These are phyloP conservation scores for Mrakia hoshinonis DNA, from an alignment of 768 basidiomycete species.

Conservation along the genomic window DNA sequence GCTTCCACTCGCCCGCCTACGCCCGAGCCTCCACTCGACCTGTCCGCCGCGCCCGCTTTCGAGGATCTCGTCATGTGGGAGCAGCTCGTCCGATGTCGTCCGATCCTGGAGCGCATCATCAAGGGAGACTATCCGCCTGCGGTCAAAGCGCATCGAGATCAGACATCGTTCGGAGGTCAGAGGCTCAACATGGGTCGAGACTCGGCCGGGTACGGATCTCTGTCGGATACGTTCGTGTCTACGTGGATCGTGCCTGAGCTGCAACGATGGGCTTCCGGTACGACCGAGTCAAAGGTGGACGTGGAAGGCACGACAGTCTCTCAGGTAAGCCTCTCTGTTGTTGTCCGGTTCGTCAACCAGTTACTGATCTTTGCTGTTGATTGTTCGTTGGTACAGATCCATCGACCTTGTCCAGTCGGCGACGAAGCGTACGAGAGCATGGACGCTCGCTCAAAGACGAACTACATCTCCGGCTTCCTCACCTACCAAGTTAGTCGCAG, in stretches of 20 bases:
- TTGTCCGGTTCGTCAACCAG: background rate
- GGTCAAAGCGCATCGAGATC: slow-evolving; percentile 2
- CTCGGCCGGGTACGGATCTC: background rate
- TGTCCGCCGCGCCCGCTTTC: background rate
- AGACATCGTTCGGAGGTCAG: background rate
- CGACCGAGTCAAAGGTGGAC: background rate
- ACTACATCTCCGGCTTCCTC: slow-evolving; percentile 1
- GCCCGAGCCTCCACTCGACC: background rate
- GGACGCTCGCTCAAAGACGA: background rate
- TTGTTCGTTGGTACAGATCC: background rate
- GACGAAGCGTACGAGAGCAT: slow-evolving; percentile 8
- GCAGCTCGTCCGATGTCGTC: slow-evolving; percentile 9
- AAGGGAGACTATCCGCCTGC: slow-evolving; percentile 6
- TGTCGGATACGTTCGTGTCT: background rate
- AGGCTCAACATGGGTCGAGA: background rate
- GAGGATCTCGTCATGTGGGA: slow-evolving; percentile 6
- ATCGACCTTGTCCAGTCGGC: background rate
- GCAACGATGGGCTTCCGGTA: background rate
- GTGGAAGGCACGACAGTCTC: background rate
- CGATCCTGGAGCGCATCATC: slow-evolving; percentile 7
- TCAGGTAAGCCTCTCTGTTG: background rate
- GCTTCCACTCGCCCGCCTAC: background rate
- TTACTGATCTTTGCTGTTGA: background rate
- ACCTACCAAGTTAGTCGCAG: background rate
- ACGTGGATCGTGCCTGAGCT: slow-evolving; percentile 1